Base-by-base conservation (phyloP, 1,139 yeast species). In the Pneumocystis jirovecii region DNA sequence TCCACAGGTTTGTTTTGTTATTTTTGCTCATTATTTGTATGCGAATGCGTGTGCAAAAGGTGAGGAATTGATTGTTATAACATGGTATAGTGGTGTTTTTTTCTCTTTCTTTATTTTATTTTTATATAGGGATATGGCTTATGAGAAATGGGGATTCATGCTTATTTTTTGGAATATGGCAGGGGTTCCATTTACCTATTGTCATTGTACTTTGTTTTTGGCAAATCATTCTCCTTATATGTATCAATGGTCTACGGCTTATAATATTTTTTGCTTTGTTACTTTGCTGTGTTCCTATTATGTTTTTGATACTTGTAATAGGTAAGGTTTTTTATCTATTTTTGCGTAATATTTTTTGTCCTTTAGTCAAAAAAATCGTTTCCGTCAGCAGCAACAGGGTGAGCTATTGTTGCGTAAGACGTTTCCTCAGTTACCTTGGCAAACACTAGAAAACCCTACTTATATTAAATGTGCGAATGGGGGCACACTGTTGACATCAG, bases 31-130 rank as follows among this genome's bases (percentile, higher is more conserved):
- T 75, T 93, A 96, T 89, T 80, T 90, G 65, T 93, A 93, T 73
- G 96, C 96, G 69, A 93, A 93, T 74, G 96, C 97, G 1, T 93
- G 97, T 78, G 87, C 96, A 68, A 93, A 93, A 78, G 98, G 97
- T 70, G 98, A 93, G 78, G 97, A 95, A 75, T 80, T 91, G 72
- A 91, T 93, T 75, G 96, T 91, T 68, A 96, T 97, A 70, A 87
- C 96, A 25, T 93, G 98, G 98, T 60, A n/a, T 39, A 15, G 6
- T 8, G 8, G 15, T 42, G 7, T 21, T 60, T 31, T 21, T 7
- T 25, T 39, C 12, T 60, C 8, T 21, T 31, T 60, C 6, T 12
- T 21, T 4, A 25, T 50, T 7, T 50, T 19, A 50, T 50, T 50
- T 25, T 25, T 45, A 1, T 5, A 31, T 60, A 60, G 61, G 61